Evolutionary conservation across 768 basidiomycete species (phyloP), one percentile per base, ranked within the genome.

Genomic region (Amanita exitialis): DNA sequence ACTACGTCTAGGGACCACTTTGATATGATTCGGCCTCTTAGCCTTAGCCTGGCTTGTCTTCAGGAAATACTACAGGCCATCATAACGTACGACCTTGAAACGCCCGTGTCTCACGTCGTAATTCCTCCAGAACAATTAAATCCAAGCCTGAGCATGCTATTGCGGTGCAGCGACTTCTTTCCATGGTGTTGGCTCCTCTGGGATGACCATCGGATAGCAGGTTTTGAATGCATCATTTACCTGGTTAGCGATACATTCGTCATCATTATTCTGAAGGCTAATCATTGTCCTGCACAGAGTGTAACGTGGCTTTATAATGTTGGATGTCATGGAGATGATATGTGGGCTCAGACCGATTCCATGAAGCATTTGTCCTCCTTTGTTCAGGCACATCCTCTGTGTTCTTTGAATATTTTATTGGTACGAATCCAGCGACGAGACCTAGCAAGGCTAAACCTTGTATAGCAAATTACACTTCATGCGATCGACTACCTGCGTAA

Each of bases 171-270:
- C 27, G 55, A 69, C 9, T 64, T 74, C 9, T 61, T 83, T 2
- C 72, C 75, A 1, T 87, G 86, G 85, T 70, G 69, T 49, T 90
- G 87, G 85, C 64, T 60, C 9, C 62, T 73, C 6, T 88, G 83
- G 82, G 61, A 65, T 43, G 83, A 86, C 27, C 42, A 51, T 27
- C 41, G 50, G 13, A 44, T 44, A 23, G 50, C 50, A 21, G 34
- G 34, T 38, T 51, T 37, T 20, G 50, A 51, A 34, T 44, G 42
- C 25, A 44, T 51, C 12, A n/a, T 44, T 18, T 44, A 43, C 42
- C 18, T 36, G 41, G 50, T 51, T 6, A 28, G 50, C 3, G n/a
- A 20, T 30, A 1, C 13, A 35, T 44, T 44, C 13, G 6, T 15
- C n/a, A 13, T 20, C 16, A 8, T 36, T 27, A 44, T 25, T 44